Conservation (phyloP, 1,284 basidiomycete genomes). For the Heterobasidion parviporum region DNA sequence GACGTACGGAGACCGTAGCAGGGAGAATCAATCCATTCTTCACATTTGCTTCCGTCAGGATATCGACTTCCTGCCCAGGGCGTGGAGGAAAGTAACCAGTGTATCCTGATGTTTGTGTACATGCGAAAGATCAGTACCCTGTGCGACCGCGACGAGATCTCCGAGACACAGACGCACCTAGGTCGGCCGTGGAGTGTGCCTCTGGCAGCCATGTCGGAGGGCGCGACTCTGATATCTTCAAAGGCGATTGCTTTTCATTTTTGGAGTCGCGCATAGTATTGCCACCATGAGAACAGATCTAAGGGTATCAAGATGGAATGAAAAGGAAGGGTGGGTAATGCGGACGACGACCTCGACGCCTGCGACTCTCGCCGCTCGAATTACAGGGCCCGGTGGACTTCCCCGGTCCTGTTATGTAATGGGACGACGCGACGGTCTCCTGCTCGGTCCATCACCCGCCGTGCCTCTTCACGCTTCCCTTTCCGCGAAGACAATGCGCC, state of each 20-base stretch:
- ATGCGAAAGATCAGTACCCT: neutral
- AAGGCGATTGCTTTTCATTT: conserved; percentile 19
- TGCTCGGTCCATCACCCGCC: too few species aligned
- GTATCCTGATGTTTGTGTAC: conserved; percentile 46
- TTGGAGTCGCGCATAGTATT: conserved; percentile 6
- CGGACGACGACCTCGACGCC: too few species aligned
- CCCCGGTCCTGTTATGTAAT: too few species aligned
- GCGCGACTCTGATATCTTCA: conserved; percentile 54
- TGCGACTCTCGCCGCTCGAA: too few species aligned
- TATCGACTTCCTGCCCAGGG: conserved; percentile 80
- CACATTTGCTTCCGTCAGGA: conserved; percentile 69
- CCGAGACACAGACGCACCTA: conserved; percentile 34
- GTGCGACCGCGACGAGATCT: too few species aligned
- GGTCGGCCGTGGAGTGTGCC: conserved; percentile 54
- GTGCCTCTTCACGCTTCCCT: neutral
- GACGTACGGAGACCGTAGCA: conserved; percentile 53
- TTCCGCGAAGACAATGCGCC: conserved; percentile 34
- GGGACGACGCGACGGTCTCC: too few species aligned
- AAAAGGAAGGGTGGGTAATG: too few species aligned
- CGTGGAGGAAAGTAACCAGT: conserved; percentile 82
- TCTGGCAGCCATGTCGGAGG: conserved; percentile 68
- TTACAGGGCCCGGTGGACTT: too few species aligned
- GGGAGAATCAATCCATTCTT: conserved; percentile 69
- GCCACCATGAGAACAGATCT: neutral
- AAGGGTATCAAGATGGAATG: too few species aligned